Base-by-base conservation (phyloP, 2,329 filamentous ascomycete species). In the Fusarium sp. region DNA sequence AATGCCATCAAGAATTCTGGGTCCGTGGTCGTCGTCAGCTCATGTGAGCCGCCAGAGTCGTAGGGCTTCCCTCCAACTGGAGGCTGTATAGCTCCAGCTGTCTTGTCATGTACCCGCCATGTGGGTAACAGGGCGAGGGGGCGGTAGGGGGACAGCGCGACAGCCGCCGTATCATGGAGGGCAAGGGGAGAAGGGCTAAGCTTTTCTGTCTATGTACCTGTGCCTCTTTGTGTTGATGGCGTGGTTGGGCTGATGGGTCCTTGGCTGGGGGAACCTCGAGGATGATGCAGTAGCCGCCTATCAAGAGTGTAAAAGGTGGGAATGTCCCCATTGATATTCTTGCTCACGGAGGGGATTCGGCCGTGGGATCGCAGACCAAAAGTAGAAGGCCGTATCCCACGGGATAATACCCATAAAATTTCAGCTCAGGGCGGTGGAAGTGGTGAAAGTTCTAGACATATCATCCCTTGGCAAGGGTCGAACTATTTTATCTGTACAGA, bases 1-100 rank as follows among this genome's bases (percentile, higher is more conserved):
- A 14, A 23, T 16, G 20, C 6, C 14, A 34, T 36, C 51, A 18
- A 25, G 44, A 68, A 69, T 34, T 69, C 54, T 51, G 53, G 51
- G 53, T 31, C 57, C 16, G 49, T 49, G 50, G 67, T 70, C 54
- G 67, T 69, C 64, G 56, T 68, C 64, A 70, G 67, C 67, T 67
- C 67, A 46, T 58, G 44, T 40, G 8, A 49, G 13, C 54, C 27
- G 62, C 54, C 38, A 42, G 38, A 42, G 38, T 42, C 38, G 38
- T 23, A 14, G 38, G 14, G 18, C 27, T 33, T 16, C 27, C n/a
- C n/a, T 31, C 49, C 49, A 51, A 33, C 49, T 16, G 7, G 13
- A 31, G 27, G 23, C 2, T 46, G 11, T 13, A 23, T 44, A 18
- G 13, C 20, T n/a, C 13, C 20, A 44, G 18, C 40, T 25, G 20